phyloP scores from a whole-genome alignment of 805 yeast species.

The Dipodascopsis uninucleata region DNA sequence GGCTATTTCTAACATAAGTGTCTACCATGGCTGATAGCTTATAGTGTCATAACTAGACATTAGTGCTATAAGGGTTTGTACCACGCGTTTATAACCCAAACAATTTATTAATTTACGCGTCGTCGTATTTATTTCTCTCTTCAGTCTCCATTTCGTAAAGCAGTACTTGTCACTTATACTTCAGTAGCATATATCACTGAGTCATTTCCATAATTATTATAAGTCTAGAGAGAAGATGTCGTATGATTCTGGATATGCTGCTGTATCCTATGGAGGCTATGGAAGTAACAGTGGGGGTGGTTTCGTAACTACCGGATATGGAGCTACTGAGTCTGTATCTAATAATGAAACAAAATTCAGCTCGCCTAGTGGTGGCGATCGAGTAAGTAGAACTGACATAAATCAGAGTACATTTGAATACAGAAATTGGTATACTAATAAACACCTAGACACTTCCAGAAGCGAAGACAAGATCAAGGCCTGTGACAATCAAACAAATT shows the following conservation, averaged over 20 bases:
- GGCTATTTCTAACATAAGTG: too few relatives aligned
- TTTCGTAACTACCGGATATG: conserved; percentile 9
- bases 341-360: conserved; percentile 1
- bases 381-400: conserved; percentile 4
- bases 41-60: too few relatives aligned
- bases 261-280: too few relatives aligned
- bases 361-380: conserved; percentile 17
- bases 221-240: neutral
- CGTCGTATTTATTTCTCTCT: too few relatives aligned
- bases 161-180: neutral
- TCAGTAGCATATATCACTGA: conserved; percentile 2
- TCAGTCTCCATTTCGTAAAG: neutral
- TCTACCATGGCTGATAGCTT: too few relatives aligned
- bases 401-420: neutral
- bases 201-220: neutral
- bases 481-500: conserved; percentile 65
- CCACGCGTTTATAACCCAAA: too few relatives aligned
- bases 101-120: too few relatives aligned
- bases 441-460: conserved; percentile 9
- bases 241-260: too few relatives aligned
- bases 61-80: too few relatives aligned
- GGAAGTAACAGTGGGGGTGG: conserved; percentile 15
- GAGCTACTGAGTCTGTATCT: conserved; percentile 3
- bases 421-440: neutral
- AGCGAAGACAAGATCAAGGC: conserved; percentile 34